Evolutionary conservation across 306 rosid genomes (phyloP), one percentile per base, ranked within the genome.

Genomic region (Rosa chinensis): DNA sequence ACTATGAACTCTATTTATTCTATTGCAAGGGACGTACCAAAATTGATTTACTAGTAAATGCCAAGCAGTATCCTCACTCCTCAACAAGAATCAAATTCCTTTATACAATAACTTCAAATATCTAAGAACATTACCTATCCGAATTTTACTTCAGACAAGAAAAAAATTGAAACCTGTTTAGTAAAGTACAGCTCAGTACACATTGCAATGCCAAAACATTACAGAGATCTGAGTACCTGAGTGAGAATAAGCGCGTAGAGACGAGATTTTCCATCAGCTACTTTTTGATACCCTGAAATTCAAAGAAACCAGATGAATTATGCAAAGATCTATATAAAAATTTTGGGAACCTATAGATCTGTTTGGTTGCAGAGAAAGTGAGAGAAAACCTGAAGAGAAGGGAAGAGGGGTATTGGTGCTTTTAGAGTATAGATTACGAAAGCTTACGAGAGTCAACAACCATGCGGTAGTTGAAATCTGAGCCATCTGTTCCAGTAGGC

Each of bases 401-500:
- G 56, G 20, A 68, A 61, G 39, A 37, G 43, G 45, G 52, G 5
- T 18, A 62, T 12, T 5, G 70, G 16, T 74, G 23, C 40, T 25
- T 37, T 44, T 3, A 44, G 2, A 10, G 17, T 32, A 32, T 25
- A 45, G 63, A 17, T 70, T 58, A 72, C 52, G 80, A 43, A 79
- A 8, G 64, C 94, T 87, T 85, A 92, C 98, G 89, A 81, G 98
- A 92, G 82, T 88, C 97, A 77, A 94, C 97, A 1, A 94, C 97
- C 97, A 94, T 92, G 55, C 97, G 97, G 85, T 80, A 89, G 59
- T 90, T 87, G 76, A 80, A 92, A 86, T 92, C 98, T 1, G 92
- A 90, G 76, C 97, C 98, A 72, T 94, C 97, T 7, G 98, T 92
- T 80, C 98, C 98, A 44, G 90, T 85, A 58, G 98, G 97, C 83